Evolutionary conservation across 352 stramenopile genomes (phyloP).

Genomic region (Pythium volutum): DNA sequence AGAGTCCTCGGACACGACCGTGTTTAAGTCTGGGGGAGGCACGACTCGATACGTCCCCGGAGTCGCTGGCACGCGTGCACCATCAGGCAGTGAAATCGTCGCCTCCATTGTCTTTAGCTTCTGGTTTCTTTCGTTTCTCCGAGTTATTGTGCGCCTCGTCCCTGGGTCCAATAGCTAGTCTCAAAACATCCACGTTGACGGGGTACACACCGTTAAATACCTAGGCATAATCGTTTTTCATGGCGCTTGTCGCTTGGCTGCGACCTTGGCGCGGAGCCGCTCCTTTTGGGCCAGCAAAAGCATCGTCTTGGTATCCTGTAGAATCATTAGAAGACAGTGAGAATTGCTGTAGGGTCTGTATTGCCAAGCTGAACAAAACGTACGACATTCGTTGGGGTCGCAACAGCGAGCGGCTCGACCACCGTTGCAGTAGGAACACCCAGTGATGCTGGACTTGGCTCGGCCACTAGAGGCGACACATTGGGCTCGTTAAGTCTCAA

Average conservation of each 20-base stretch:
- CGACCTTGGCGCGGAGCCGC: slow-evolving; percentile 58
- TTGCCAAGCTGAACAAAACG: not conserved
- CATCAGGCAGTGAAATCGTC: too few relatives aligned
- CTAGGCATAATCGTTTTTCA: too few relatives aligned
- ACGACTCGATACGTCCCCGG: too few relatives aligned
- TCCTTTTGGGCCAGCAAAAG: slow-evolving; percentile 64
- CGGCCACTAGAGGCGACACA: not conserved
- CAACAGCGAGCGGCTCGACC: not conserved
- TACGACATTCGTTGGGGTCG: not conserved
- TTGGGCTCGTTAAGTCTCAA: not conserved
- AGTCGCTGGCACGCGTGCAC: too few relatives aligned
- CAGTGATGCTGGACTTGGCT: not conserved
- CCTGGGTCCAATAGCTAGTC: too few relatives aligned
- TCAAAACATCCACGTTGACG: too few relatives aligned
- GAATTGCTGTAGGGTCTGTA: not conserved
- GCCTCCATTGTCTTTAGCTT: too few relatives aligned
- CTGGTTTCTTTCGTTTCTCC: too few relatives aligned
- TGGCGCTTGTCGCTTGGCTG: slow-evolving; percentile 24
- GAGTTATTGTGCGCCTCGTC: too few relatives aligned
- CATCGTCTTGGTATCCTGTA: slow-evolving; percentile 52
- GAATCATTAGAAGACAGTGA: not conserved
- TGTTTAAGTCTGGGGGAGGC: too few relatives aligned
- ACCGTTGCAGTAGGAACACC: not conserved
- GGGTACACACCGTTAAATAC: too few relatives aligned
- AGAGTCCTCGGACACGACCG: too few relatives aligned